Percentiles rank a stretch among this genome's conserved stretches.
Evolutionary conservation across 2,329 filamentous ascomycete species (phyloP).

Genomic region (Cercospora brassicicola): DNA sequence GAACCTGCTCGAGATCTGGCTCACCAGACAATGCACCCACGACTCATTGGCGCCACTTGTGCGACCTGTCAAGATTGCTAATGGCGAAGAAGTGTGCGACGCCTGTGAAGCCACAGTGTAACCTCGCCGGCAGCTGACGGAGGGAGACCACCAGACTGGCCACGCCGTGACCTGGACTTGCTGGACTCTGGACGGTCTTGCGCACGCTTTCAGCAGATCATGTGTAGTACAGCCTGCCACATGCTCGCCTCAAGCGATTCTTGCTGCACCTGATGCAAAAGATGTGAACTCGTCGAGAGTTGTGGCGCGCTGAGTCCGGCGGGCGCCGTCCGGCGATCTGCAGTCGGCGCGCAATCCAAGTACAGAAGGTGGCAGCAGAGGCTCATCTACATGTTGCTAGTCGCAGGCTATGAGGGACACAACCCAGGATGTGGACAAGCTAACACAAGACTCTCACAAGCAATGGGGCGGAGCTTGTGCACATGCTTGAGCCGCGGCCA

Average conservation of each 20-base stretch:
- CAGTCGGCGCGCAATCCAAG: constrained; percentile 6
- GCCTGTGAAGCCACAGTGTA: background rate
- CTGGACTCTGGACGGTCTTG: background rate
- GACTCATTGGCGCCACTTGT: background rate
- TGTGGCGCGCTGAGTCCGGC: background rate
- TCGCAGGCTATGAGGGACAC: background rate
- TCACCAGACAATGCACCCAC: background rate
- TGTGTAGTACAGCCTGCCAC: background rate
- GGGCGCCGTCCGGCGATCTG: background rate
- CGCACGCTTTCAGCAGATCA: background rate
- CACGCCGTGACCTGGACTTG: background rate
- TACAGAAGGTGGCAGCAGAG: constrained; percentile 3
- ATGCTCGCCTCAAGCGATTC: background rate
- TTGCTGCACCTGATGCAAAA: background rate
- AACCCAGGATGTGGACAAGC: constrained; percentile 3
- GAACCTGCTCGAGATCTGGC: background rate
- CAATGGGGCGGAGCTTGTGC: constrained; percentile 18
- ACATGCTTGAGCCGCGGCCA: constrained; percentile 14
- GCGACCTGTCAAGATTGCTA: background rate
- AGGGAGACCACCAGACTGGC: background rate
- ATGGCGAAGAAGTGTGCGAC: background rate
- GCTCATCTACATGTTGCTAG: background rate
- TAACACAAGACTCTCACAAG: constrained; percentile 15
- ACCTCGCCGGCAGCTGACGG: background rate
- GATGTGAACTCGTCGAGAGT: background rate